Conservation (phyloP, 2,329 filamentous ascomycete genomes). For the Periconia sp. region DNA sequence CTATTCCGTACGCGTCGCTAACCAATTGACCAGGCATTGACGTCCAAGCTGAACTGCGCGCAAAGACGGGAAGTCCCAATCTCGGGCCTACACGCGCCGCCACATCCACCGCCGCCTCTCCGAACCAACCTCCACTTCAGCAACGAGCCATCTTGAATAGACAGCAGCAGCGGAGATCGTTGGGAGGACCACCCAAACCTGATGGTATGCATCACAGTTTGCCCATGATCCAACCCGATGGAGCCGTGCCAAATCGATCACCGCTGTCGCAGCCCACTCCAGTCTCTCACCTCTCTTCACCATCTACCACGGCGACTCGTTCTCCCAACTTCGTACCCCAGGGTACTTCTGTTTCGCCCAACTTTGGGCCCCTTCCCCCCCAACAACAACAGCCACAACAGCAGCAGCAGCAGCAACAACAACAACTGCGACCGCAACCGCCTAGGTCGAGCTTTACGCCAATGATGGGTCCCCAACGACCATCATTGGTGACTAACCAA, state of each 20-base stretch:
- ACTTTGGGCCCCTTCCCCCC: slow-evolving; percentile 55
- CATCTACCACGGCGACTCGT: slow-evolving; percentile 57
- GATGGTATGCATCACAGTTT: slow-evolving; percentile 51
- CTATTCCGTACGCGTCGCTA: slow-evolving; percentile 11
- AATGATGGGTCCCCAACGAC: slow-evolving; percentile 44
- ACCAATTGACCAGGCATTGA: slow-evolving; percentile 71
- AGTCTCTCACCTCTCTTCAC: slow-evolving; percentile 75
- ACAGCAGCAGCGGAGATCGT: slow-evolving; percentile 71
- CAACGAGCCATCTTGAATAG: slow-evolving; percentile 81
- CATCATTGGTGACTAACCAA: slow-evolving; percentile 40
- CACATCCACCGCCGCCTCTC: slow-evolving; percentile 59
- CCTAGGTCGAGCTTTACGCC: slow-evolving; percentile 52
- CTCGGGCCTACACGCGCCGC: slow-evolving; percentile 63
- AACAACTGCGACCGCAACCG: slow-evolving; percentile 49
- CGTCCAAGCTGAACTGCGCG: slow-evolving; percentile 90
- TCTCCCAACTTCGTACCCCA: slow-evolving; percentile 63
- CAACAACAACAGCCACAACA: slow-evolving; percentile 58
- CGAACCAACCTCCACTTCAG: slow-evolving; percentile 64
- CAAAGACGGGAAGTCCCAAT: slow-evolving; percentile 87
- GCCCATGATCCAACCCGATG: slow-evolving; percentile 45
- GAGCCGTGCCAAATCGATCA: slow-evolving; percentile 55
- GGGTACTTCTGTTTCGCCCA: slow-evolving; percentile 63
- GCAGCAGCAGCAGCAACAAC: slow-evolving; percentile 53
- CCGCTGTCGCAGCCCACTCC: slow-evolving; percentile 80
- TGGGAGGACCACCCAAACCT: slow-evolving; percentile 74